Base-by-base conservation (phyloP, 116 monocot genomes). In the Thalassia testudinum region DNA sequence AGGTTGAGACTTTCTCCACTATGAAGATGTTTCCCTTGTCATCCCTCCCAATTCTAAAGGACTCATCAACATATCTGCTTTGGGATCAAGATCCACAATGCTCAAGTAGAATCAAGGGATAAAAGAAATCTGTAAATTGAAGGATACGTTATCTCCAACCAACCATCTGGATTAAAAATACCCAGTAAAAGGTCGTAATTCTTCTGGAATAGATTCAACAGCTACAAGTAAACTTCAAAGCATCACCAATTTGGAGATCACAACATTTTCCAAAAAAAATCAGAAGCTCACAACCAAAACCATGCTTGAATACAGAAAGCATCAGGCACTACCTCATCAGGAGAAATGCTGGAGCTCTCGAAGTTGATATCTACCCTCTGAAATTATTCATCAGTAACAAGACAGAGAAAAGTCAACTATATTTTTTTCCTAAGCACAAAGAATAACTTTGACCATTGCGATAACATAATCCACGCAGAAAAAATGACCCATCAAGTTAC, bases 141-240 rank as follows among this genome's bases (percentile, higher is more conserved):
- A 80, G 85, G 86, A 80, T 87, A 87, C 87, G 87, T 81, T 58
- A 93, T 87, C 37, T 93, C 87, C 0, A 87, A 84, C 87, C 87
- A 93, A 51, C 93, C 93, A 40, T 83, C 84, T 21, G 93, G 93
- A 47, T 93, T 87, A 74, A 87, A 93, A 62, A 93, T 78, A 15
- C 53, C 75, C 19, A 87, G 78, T 20, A 87, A 74, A 50, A 93
- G 59, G 52, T 93, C 81, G 12, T 87, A 84, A 53, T 87, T 93
- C 69, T 84, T 84, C 71, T 78, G 54, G 49, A 93, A 87, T 49
- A 93, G 54, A 54, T 73, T 75, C 78, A 73, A 76, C 60, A 93
- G 63, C 93, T 87, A 66, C 47, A 45, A 21, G 16, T 15, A 57
- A 7, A 14, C 23, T 21, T 44, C 18, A 19, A 1, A 15, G 0